These are phyloP conservation scores for Escallonia rubra DNA, from an alignment of 129 eudicot species.

Conservation along the genomic window DNA sequence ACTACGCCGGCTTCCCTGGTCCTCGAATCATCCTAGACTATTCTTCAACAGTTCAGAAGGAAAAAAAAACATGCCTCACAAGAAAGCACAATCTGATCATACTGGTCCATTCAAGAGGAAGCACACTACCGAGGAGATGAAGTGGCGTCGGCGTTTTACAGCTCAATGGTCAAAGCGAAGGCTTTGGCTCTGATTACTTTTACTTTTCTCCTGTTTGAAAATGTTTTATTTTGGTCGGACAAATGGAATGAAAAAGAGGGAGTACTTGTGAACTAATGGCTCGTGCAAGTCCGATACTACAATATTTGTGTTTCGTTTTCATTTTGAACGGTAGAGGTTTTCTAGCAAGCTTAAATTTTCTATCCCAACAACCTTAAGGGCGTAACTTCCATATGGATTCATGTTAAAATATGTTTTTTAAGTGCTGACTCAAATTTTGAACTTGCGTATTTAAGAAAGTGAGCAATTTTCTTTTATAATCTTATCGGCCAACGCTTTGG, in stretches of 20 bases:
- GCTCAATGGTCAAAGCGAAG: constrained; percentile 31
- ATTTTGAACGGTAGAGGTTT: not conserved
- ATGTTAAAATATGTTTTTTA: not conserved
- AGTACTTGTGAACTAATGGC: constrained; percentile 23
- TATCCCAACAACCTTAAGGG: too few species aligned
- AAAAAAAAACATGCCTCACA: constrained; percentile 11
- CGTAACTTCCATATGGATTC: not conserved
- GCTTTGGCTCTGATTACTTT: constrained; percentile 14
- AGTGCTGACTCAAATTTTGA: too few species aligned
- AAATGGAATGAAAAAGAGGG: constrained; percentile 8
- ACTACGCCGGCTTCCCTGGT: constrained; percentile 46
- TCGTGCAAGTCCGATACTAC: constrained; percentile 1
- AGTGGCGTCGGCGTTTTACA: constrained; percentile 2
- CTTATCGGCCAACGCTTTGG: not conserved
- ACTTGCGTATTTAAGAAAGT: too few species aligned
- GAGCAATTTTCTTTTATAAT: not conserved
- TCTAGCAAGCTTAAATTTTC: not conserved
- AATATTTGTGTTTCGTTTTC: too few species aligned
- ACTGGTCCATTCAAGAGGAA: constrained; percentile 21
- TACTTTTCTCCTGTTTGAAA: constrained; percentile 18
- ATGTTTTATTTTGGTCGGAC: constrained; percentile 22
- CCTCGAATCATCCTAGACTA: constrained; percentile 66
- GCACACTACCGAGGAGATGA: not conserved
- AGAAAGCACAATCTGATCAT: constrained; percentile 9
- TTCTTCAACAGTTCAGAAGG: constrained; percentile 12